phyloP scores from a whole-genome alignment of 2,329 filamentous ascomycete genomes.

The Chaetomium sp. region DNA sequence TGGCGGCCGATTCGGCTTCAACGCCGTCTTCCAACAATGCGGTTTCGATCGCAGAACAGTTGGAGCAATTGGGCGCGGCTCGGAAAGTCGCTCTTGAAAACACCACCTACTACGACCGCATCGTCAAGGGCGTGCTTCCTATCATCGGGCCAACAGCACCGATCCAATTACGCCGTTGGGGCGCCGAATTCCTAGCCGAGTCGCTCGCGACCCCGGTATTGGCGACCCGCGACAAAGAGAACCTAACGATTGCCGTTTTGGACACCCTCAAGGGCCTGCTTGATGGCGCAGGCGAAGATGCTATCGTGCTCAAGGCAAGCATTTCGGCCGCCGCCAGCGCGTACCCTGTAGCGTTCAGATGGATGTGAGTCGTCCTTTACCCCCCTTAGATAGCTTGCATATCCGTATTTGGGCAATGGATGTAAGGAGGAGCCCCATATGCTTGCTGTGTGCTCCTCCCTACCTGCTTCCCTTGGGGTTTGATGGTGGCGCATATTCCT shows the following conservation, averaged over 20 bases:
- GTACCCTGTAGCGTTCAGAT: constrained; percentile 84
- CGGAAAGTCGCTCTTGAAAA: constrained; percentile 84
- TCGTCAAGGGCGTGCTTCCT: constrained; percentile 87
- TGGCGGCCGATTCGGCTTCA: constrained; percentile 42
- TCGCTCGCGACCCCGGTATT: constrained; percentile 91
- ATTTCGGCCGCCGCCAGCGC: constrained; percentile 88
- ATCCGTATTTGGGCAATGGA: background rate
- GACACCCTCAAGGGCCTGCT: constrained; percentile 66
- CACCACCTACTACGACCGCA: constrained; percentile 80
- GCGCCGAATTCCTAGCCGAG: constrained; percentile 90
- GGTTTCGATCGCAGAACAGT: constrained; percentile 63
- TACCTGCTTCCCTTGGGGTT: background rate
- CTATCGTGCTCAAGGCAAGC: constrained; percentile 73
- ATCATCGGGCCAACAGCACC: constrained; percentile 71
- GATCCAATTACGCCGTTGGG: constrained; percentile 88
- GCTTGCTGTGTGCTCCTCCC: background rate
- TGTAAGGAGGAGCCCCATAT: background rate
- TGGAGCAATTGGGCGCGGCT: constrained; percentile 83
- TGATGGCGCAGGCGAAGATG: constrained; percentile 68
- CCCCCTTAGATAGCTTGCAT: background rate
- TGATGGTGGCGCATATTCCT: background rate
- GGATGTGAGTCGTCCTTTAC: constrained; percentile 67
- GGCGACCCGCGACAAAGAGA: constrained; percentile 70
- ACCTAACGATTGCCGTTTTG: constrained; percentile 68
- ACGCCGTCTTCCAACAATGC: constrained; percentile 1